Percentiles rank a stretch among this genome's conserved stretches.
Conservation (phyloP, 768 basidiomycete species). For the Trametes gibbosa region DNA sequence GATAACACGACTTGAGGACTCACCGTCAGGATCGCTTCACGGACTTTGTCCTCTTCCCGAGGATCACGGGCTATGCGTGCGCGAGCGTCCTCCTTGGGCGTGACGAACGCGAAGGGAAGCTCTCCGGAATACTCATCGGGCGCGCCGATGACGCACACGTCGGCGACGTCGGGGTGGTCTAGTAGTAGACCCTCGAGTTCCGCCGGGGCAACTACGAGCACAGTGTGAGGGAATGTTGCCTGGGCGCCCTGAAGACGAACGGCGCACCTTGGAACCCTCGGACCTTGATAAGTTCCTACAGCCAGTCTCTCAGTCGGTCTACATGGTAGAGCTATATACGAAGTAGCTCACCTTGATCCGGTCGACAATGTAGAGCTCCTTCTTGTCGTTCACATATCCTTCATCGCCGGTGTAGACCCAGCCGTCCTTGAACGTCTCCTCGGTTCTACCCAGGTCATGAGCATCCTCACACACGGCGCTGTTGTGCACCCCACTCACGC, state of each 20-base stretch:
- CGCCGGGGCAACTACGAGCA: slow-evolving; percentile 55
- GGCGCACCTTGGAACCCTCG: slow-evolving; percentile 53
- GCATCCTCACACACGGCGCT: neutral
- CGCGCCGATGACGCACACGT: slow-evolving; percentile 62
- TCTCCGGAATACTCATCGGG: slow-evolving; percentile 74
- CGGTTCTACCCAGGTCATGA: slow-evolving; percentile 11
- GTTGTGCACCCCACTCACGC: slow-evolving; percentile 44
- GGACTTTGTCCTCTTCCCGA: slow-evolving; percentile 38
- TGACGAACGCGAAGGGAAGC: slow-evolving; percentile 67
- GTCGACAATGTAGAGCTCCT: slow-evolving; percentile 23
- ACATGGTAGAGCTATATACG: too few species aligned
- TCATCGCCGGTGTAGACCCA: slow-evolving; percentile 33
- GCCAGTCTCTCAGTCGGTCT: neutral
- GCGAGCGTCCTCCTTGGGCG: slow-evolving; percentile 40
- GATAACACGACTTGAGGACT: neutral
- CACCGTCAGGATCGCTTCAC: slow-evolving; percentile 55
- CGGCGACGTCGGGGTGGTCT: slow-evolving; percentile 55
- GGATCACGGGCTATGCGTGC: slow-evolving; percentile 34
- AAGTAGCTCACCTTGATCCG: slow-evolving; percentile 19
- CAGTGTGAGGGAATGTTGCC: neutral
- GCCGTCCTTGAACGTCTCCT: slow-evolving; percentile 26
- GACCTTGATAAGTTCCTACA: slow-evolving; percentile 66
- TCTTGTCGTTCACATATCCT: slow-evolving; percentile 20
- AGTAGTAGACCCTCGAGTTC: slow-evolving; percentile 69
- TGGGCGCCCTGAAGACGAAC: neutral